Evolutionary conservation across 2,329 filamentous ascomycete species (phyloP).

Genomic region (Fusarium citri): DNA sequence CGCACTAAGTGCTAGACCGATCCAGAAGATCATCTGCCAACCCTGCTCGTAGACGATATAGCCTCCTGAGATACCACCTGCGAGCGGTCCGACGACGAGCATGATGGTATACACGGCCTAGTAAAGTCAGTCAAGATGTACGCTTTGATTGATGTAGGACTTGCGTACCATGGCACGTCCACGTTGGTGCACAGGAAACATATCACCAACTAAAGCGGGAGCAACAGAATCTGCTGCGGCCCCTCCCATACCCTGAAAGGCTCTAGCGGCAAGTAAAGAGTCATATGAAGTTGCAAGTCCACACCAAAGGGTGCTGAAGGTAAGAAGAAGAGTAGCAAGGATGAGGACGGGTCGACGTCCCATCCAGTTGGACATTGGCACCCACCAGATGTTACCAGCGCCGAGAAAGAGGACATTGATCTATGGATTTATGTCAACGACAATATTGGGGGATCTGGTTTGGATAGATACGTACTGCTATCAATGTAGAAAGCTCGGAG

Average conservation of each 20-base stretch:
- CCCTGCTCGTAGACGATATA: constrained; percentile 51
- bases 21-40: constrained; percentile 51
- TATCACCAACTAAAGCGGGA: constrained; percentile 51
- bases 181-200: constrained; percentile 53
- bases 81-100: constrained; percentile 47
- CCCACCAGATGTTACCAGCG: constrained; percentile 51
- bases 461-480: constrained; percentile 42
- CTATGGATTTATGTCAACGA: constrained; percentile 26
- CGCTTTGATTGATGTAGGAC: rapidly evolving
- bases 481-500: constrained; percentile 46
- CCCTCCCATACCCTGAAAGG: constrained; percentile 51
- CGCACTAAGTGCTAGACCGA: constrained; percentile 46
- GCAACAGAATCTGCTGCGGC: constrained; percentile 51
- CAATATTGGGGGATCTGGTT: rapidly evolving
- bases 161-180: constrained; percentile 48
- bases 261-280: constrained; percentile 45
- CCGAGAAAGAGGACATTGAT: constrained; percentile 51
- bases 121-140: rapidly evolving
- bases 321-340: constrained; percentile 46
- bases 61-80: constrained; percentile 52
- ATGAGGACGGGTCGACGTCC: constrained; percentile 51
- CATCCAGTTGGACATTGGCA: constrained; percentile 52
- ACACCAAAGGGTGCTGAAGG: constrained; percentile 44
- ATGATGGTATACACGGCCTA: constrained; percentile 51
- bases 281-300: constrained; percentile 41